Percentiles rank a stretch among this genome's conserved stretches.
phyloP scores from a whole-genome alignment of 2,329 filamentous ascomycete genomes.

The Xylariaceae sp. region DNA sequence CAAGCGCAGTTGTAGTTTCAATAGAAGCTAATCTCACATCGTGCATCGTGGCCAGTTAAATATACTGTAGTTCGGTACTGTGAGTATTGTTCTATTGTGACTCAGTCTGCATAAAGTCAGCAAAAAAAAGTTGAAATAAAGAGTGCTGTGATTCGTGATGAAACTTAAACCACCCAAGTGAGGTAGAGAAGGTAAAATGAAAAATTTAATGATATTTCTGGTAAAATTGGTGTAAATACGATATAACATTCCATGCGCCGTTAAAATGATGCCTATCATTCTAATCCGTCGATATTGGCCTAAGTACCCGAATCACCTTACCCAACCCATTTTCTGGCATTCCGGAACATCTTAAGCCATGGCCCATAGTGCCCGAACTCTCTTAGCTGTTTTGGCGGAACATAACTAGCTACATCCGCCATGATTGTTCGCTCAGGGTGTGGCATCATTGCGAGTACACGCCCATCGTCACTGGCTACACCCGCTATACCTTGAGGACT shows the following conservation, averaged over 20 bases:
- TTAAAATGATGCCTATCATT: not conserved
- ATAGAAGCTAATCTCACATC: no score
- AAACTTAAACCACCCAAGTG: no score
- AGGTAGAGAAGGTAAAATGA: no score
- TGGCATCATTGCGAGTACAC: conserved; percentile 89
- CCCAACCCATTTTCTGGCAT: conserved; percentile 86
- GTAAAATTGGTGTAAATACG: no score
- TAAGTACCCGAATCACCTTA: no score
- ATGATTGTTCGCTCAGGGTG: conserved; percentile 91
- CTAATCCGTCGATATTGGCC: not conserved
- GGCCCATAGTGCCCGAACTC: conserved; percentile 83
- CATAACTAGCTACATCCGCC: conserved; percentile 77
- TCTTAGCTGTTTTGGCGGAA: conserved; percentile 62
- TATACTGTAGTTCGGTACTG: not conserved
- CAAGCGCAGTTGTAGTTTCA: no score
- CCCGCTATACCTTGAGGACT: conserved; percentile 82
- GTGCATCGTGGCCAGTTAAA: not conserved
- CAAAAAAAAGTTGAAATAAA: no score
- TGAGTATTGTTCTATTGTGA: not conserved
- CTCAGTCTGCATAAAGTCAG: not conserved
- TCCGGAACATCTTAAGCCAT: conserved; percentile 86
- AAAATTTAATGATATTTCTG: no score
- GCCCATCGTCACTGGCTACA: conserved; percentile 67
- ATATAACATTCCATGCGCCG: no score
- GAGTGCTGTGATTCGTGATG: no score